Evolutionary conservation across 2,329 filamentous ascomycete genomes (phyloP).

Genomic region (Neopestalotiopsis rosae): DNA sequence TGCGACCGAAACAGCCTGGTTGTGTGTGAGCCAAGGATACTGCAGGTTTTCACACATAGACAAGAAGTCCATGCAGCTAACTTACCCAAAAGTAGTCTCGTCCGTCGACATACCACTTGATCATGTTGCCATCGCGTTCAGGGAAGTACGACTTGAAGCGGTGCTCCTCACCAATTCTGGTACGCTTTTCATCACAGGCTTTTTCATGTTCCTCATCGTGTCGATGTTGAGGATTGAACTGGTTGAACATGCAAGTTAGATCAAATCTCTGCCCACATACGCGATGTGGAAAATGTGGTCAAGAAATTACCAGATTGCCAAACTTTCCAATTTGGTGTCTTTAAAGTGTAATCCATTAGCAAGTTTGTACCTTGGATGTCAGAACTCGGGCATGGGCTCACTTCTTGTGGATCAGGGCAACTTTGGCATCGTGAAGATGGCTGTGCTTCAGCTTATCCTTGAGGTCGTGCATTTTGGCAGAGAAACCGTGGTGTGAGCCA

Average conservation of each 20-base stretch:
- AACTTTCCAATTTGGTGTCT: conserved; percentile 62
- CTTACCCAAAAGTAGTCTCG: conserved; percentile 87
- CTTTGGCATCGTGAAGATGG: conserved; percentile 62
- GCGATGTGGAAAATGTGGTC: background rate
- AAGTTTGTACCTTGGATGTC: background rate
- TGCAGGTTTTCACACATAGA: background rate
- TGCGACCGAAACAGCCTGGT: conserved; percentile 79
- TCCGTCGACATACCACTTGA: conserved; percentile 98
- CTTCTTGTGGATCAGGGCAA: conserved; percentile 65
- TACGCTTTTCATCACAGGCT: conserved; percentile 80
- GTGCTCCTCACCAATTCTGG: conserved; percentile 72
- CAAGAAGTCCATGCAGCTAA: background rate
- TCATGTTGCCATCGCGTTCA: conserved; percentile 79
- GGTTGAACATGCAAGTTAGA: conserved; percentile 21
- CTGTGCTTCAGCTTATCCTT: conserved; percentile 60
- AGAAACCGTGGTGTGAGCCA: conserved; percentile 36
- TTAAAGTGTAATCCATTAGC: background rate
- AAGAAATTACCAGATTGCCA: conserved; percentile 57
- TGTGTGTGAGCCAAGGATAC: background rate
- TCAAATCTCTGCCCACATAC: conserved; percentile 1
- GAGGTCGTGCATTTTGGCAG: conserved; percentile 50
- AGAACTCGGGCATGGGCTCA: conserved; percentile 31
- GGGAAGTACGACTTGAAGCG: conserved; percentile 93
- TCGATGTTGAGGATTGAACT: conserved; percentile 86
- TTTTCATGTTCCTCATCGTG: conserved; percentile 95